Percentiles rank a stretch among this genome's conserved stretches.
phyloP scores from a whole-genome alignment of 371 early-diverging fungal genomes.

The Coelomomyces lativittatus region DNA sequence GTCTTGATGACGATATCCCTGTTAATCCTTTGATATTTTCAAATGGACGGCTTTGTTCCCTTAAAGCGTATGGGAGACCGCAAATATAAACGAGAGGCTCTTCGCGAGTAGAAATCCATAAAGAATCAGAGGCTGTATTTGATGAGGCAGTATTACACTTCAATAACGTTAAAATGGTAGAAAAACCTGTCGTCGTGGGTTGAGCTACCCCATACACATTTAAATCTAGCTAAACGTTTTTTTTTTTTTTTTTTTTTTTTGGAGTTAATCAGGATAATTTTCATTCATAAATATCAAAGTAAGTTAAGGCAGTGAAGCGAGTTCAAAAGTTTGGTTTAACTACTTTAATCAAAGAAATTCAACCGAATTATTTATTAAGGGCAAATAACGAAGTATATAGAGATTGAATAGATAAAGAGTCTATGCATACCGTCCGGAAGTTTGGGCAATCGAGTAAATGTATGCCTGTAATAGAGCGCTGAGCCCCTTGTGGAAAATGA shows the following conservation, averaged over 20 bases:
- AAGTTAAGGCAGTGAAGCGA: too few relatives aligned
- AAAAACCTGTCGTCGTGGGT: slow-evolving; percentile 45
- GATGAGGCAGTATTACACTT: slow-evolving; percentile 5
- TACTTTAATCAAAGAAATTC: too few relatives aligned
- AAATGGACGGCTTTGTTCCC: slow-evolving; percentile 38
- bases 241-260: too few relatives aligned
- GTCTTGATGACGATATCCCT: slow-evolving; percentile 43
- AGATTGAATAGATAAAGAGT: not conserved
- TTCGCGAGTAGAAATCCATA: slow-evolving; percentile 46
- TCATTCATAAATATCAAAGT: not conserved
- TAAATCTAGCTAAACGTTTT: slow-evolving; percentile 13
- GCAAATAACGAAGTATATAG: not conserved
- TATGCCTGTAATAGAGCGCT: slow-evolving; percentile 11
- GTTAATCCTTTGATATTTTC: slow-evolving; percentile 46
- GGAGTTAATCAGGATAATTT: not conserved
- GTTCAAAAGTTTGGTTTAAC: too few relatives aligned
- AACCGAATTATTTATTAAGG: too few relatives aligned
- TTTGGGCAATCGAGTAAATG: slow-evolving; percentile 53
- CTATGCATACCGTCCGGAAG: slow-evolving; percentile 23
- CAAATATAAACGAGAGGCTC: slow-evolving; percentile 15
- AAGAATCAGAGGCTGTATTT: not conserved
- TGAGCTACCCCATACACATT: slow-evolving; percentile 52
- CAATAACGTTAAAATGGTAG: slow-evolving; percentile 40
- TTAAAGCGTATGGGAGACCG: slow-evolving; percentile 48
- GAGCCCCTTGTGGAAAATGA: slow-evolving; percentile 36